Conservation (phyloP, 352 stramenopile genomes). For the Globisporangium cederbergense region DNA sequence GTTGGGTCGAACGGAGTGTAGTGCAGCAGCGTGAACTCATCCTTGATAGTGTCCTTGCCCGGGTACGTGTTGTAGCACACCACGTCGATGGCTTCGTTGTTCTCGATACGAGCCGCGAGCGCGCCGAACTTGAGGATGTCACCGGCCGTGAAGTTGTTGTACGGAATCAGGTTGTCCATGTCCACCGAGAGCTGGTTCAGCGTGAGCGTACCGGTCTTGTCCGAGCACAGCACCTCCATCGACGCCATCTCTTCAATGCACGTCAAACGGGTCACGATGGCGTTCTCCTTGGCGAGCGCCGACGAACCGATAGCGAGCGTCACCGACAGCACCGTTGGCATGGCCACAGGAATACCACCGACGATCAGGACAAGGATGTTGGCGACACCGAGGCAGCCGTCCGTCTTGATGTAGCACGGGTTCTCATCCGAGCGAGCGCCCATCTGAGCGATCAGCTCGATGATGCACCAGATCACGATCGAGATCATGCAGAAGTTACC, state of each 20-base stretch:
- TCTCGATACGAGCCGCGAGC: constrained; percentile 63
- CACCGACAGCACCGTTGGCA: constrained; percentile 91
- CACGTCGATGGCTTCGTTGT: constrained; percentile 74
- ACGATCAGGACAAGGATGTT: constrained; percentile 90
- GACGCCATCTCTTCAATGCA: constrained; percentile 92
- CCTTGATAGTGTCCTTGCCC: constrained; percentile 73
- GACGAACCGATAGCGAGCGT: constrained; percentile 91
- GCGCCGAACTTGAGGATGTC: constrained; percentile 66
- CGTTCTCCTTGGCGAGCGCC: constrained; percentile 86
- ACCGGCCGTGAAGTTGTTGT: constrained; percentile 54
- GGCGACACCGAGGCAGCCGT: constrained; percentile 62
- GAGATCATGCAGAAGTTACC: constrained; percentile 89
- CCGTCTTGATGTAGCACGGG: constrained; percentile 80
- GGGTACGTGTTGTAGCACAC: constrained; percentile 78
- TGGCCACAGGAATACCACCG: constrained; percentile 91
- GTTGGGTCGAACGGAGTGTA: constrained; percentile 84
- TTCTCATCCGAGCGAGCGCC: constrained; percentile 63
- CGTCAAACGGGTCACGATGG: constrained; percentile 90
- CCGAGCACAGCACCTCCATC: constrained; percentile 93
- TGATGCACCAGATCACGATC: constrained; percentile 81
- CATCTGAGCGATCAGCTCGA: constrained; percentile 86
- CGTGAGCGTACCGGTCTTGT: constrained; percentile 94
- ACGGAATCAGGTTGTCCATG: constrained; percentile 75
- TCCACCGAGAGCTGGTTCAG: constrained; percentile 96
- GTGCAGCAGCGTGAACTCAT: constrained; percentile 73